Evolutionary conservation across 1,284 basidiomycete genomes (phyloP).

Genomic region (Apiotrichum domesticum): DNA sequence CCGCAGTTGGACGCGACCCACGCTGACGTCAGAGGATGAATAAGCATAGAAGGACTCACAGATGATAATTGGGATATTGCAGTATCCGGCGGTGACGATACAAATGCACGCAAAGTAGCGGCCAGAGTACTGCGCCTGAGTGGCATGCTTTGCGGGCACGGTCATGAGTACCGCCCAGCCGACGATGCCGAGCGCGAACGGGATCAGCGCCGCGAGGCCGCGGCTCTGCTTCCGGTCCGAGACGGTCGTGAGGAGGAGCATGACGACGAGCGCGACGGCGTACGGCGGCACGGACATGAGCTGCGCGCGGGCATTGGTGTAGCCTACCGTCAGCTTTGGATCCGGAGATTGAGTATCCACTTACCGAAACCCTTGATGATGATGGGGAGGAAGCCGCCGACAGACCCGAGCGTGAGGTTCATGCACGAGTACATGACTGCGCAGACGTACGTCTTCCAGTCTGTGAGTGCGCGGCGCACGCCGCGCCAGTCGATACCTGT

Average conservation of each 20-base stretch:
- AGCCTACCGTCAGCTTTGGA: slow-evolving; percentile 40
- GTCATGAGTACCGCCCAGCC: slow-evolving; percentile 46
- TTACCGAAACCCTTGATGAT: slow-evolving; percentile 54
- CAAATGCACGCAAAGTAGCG: slow-evolving; percentile 47
- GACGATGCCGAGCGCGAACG: slow-evolving; percentile 45
- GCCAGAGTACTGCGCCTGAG: slow-evolving; percentile 29
- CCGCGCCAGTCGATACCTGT: slow-evolving; percentile 45
- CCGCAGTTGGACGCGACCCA: slow-evolving; percentile 12
- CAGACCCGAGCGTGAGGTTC: slow-evolving; percentile 69
- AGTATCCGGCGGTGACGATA: slow-evolving; percentile 45
- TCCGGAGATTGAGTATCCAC: background rate
- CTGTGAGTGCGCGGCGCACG: slow-evolving; percentile 59
- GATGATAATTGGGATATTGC: slow-evolving; percentile 41
- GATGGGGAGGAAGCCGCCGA: slow-evolving; percentile 77
- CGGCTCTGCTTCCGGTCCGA: slow-evolving; percentile 70
- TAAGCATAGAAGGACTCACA: slow-evolving; percentile 4
- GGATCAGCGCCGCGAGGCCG: slow-evolving; percentile 46
- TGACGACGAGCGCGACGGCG: slow-evolving; percentile 61
- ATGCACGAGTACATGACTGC: slow-evolving; percentile 60
- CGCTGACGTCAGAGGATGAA: background rate
- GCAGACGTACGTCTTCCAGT: slow-evolving; percentile 53
- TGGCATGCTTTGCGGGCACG: slow-evolving; percentile 31
- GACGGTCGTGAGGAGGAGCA: slow-evolving; percentile 58
- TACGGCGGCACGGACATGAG: slow-evolving; percentile 75
- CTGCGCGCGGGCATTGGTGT: slow-evolving; percentile 51